These are phyloP conservation scores for Aspergillus viridinutans DNA, from an alignment of 2,329 filamentous ascomycete species.

Conservation along the genomic window DNA sequence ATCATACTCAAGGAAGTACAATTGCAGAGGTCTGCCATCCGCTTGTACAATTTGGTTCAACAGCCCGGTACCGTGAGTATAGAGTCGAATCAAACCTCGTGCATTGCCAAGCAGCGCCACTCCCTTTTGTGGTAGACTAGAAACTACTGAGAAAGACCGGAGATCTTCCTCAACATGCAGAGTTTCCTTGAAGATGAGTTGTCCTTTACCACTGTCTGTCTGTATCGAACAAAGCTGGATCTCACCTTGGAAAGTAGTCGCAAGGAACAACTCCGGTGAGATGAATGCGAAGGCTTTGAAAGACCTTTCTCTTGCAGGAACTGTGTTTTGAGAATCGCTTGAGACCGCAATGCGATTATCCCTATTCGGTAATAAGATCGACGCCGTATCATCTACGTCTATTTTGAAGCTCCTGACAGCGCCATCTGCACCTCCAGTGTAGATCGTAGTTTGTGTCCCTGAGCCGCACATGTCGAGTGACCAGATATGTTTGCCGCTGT, in stretches of 20 bases:
- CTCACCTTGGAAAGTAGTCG: conserved; percentile 25
- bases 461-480: conserved; percentile 50
- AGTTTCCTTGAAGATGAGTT: conserved; percentile 19
- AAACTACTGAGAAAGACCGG: conserved; percentile 26
- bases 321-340: conserved; percentile 5
- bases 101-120: conserved; percentile 34
- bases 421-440: conserved; percentile 83
- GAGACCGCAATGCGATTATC: conserved; percentile 9
- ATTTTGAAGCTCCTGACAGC: conserved; percentile 43
- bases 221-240: conserved; percentile 29
- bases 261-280: conserved; percentile 30
- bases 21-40: conserved; percentile 24
- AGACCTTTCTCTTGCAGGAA: conserved; percentile 11
- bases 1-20: conserved; percentile 24
- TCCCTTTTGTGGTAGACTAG: conserved; percentile 24
- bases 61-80: conserved; percentile 28
- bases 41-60: conserved; percentile 24
- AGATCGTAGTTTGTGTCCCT: conserved; percentile 44
- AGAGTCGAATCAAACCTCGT: conserved; percentile 32
- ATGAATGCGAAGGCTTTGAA: conserved; percentile 34
- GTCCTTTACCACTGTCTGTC: conserved; percentile 2
- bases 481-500: conserved; percentile 91
- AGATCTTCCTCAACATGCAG: conserved; percentile 27
- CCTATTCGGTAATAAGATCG: conserved; percentile 11
- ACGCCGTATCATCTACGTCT: conserved; percentile 11